A percentile compares a stretch with the other conserved stretches of the same genome.
Evolutionary conservation across 2,329 filamentous ascomycete genomes (phyloP).

Genomic region (Colletotrichum liaoningense): DNA sequence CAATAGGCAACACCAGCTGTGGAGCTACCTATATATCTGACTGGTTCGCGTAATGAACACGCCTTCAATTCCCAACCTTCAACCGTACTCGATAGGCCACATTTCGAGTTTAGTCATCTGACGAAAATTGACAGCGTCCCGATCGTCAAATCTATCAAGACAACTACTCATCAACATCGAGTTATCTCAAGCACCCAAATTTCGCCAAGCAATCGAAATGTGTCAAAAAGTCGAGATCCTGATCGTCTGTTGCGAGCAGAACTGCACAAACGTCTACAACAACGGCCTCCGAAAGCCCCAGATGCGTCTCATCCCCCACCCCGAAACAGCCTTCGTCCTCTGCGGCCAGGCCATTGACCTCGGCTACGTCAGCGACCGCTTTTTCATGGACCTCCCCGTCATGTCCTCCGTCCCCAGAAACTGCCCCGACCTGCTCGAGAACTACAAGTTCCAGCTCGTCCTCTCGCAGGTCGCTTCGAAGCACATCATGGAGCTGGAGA

Average conservation of each 20-base stretch:
- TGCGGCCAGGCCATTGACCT: not conserved
- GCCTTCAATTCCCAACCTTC: too few relatives aligned
- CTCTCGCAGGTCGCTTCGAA: not conserved
- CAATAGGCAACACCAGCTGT: not conserved
- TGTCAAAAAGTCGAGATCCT: not conserved
- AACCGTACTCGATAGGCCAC: too few relatives aligned
- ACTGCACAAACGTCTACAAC: not conserved
- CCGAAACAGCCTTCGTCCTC: not conserved
- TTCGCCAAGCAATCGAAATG: not conserved
- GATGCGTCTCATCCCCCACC: not conserved
- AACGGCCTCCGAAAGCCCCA: not conserved
- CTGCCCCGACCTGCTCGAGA: not conserved
- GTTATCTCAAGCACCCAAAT: not conserved
- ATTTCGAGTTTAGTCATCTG: not conserved
- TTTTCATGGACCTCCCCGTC: not conserved
- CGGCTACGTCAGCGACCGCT: not conserved
- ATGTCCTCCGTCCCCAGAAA: not conserved
- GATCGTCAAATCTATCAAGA: not conserved
- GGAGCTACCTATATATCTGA: too few relatives aligned
- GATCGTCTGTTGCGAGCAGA: not conserved
- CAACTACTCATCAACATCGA: not conserved
- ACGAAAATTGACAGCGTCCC: not conserved
- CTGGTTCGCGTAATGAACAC: too few relatives aligned
- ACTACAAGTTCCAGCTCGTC: not conserved
- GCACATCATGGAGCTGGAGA: not conserved